phyloP scores from a whole-genome alignment of 192 early-diverging fungal genomes.

The Paraglomus brasilianum region DNA sequence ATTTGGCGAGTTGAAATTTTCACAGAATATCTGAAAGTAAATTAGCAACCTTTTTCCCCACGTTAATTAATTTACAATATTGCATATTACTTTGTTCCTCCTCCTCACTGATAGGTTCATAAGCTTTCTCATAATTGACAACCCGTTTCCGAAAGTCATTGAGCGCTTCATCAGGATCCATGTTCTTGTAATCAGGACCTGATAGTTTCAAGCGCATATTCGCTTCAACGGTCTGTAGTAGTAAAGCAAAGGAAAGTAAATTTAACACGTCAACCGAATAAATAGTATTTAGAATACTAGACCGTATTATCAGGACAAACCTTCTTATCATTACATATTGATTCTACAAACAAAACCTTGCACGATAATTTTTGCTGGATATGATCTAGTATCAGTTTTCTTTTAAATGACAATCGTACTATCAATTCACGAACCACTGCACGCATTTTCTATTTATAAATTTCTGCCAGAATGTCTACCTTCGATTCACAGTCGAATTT shows the following conservation, averaged over 20 bases:
- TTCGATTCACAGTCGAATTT: constrained; percentile 85
- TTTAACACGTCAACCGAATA: background rate
- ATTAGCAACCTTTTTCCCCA: constrained; percentile 76
- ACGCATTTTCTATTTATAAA: constrained; percentile 33
- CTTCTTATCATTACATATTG: constrained; percentile 79
- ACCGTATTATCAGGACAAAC: constrained; percentile 37
- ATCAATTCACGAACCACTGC: constrained; percentile 38
- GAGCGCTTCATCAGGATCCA: constrained; percentile 78
- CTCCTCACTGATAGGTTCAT: constrained; percentile 77
- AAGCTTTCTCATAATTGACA: constrained; percentile 91
- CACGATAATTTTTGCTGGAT: constrained; percentile 59
- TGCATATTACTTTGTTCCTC: constrained; percentile 81
- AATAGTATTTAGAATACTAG: background rate
- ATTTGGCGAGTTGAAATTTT: background rate
- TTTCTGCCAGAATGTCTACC: constrained; percentile 48
- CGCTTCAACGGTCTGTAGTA: constrained; percentile 60
- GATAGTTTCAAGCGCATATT: constrained; percentile 89
- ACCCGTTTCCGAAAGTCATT: constrained; percentile 85
- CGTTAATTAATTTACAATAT: constrained; percentile 96
- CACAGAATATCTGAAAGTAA: background rate
- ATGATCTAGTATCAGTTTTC: constrained; percentile 60
- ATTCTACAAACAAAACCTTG: constrained; percentile 75
- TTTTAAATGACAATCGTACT: constrained; percentile 35
- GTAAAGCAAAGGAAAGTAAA: no score
- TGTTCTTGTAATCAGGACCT: constrained; percentile 92